phyloP scores from a whole-genome alignment of 2,329 filamentous ascomycete genomes.

The Trichoderma atrobrunneum region DNA sequence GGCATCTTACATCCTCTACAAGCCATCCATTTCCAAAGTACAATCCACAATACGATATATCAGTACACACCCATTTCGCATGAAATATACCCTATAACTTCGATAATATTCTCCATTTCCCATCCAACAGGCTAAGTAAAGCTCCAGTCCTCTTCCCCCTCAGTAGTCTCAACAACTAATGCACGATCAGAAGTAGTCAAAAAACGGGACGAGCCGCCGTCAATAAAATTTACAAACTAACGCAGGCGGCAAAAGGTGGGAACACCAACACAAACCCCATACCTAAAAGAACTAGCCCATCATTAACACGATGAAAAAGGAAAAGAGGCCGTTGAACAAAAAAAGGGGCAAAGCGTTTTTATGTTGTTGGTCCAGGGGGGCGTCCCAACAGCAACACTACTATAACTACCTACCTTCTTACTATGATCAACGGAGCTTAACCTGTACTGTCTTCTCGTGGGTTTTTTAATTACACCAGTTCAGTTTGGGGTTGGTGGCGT shows the following conservation, averaged over 20 bases:
- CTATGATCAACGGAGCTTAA: too few relatives aligned
- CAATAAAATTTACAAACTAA: background rate
- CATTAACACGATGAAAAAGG: background rate
- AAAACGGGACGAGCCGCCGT: background rate
- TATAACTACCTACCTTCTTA: too few relatives aligned
- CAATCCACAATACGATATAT: background rate
- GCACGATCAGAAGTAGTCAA: background rate
- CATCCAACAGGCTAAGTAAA: too few relatives aligned
- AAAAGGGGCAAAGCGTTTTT: too few relatives aligned
- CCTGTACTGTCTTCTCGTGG: too few relatives aligned
- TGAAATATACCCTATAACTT: background rate
- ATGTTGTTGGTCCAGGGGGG: too few relatives aligned
- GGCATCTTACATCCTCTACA: background rate
- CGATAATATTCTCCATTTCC: too few relatives aligned
- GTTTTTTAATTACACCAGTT: too few relatives aligned
- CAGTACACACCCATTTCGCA: background rate
- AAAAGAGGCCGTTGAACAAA: background rate
- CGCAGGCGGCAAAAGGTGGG: background rate
- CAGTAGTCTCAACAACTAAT: background rate
- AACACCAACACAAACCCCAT: background rate
- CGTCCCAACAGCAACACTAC: too few relatives aligned
- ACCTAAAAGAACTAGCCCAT: background rate
- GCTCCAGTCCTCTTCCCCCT: too few relatives aligned
- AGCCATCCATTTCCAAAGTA: background rate
- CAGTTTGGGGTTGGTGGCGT: background rate